Conservation (phyloP, 2,329 filamentous ascomycete genomes). For the Arachnomyces sp. region DNA sequence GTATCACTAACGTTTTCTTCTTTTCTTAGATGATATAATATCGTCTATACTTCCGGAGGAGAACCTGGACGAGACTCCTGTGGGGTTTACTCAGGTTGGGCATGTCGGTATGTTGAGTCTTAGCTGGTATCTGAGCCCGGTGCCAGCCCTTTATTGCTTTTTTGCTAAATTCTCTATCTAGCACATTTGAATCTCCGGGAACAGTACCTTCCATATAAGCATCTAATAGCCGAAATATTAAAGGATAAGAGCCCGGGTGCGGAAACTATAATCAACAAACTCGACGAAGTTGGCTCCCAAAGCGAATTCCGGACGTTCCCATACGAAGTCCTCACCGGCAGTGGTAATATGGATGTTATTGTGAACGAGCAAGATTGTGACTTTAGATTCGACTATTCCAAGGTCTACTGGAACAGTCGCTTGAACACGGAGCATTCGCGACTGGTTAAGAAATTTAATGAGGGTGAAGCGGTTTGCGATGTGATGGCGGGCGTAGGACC, state of each 20-base stretch:
- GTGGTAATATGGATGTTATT: constrained; percentile 74
- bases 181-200: constrained; percentile 87
- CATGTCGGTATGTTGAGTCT: constrained; percentile 63
- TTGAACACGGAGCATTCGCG: constrained; percentile 83
- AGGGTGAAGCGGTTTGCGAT: constrained; percentile 86
- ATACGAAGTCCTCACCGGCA: constrained; percentile 82
- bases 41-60: constrained; percentile 71
- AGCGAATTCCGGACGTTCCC: constrained; percentile 85
- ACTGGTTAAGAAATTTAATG: constrained; percentile 65
- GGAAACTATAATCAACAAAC: constrained; percentile 91
- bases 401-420: constrained; percentile 97
- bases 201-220: constrained; percentile 75
- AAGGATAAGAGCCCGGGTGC: constrained; percentile 81
- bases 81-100: constrained; percentile 80
- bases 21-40: constrained; percentile 67
- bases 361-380: constrained; percentile 73
- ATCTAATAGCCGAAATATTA: constrained; percentile 75
- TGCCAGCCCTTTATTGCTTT: too few relatives aligned
- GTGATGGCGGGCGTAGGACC: constrained; percentile 97
- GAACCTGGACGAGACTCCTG: constrained; percentile 70
- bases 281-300: constrained; percentile 75
- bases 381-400: constrained; percentile 91
- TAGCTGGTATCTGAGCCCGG: too few relatives aligned
- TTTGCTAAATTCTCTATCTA: constrained; percentile 23
- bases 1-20: constrained; percentile 6